A percentile compares a stretch with the other conserved stretches of the same genome.
Evolutionary conservation across 768 basidiomycete genomes (phyloP).

Genomic region (Boletus coccyginus): DNA sequence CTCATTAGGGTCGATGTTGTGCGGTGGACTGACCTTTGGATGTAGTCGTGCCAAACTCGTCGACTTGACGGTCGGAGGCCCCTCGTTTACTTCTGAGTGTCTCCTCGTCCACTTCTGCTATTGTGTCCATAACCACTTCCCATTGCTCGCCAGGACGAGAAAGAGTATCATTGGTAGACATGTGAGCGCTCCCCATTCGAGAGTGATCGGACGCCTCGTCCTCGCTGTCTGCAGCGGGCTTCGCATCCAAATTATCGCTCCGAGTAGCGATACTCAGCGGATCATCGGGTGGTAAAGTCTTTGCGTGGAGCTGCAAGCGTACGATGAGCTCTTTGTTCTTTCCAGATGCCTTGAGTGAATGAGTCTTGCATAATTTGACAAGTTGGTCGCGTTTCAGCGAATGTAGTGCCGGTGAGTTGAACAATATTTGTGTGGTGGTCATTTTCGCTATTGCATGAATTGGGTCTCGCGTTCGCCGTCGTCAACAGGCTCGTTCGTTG

Average conservation of each 20-base stretch:
- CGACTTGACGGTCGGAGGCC: slow-evolving; percentile 36
- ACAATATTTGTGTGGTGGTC: slow-evolving; percentile 75
- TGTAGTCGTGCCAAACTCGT: slow-evolving; percentile 73
- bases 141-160: slow-evolving; percentile 76
- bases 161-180: slow-evolving; percentile 19
- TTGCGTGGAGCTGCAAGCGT: slow-evolving; percentile 65
- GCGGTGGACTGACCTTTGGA: slow-evolving; percentile 53
- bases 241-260: slow-evolving; percentile 41
- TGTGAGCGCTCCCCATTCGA: slow-evolving; percentile 4
- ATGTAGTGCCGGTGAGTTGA: slow-evolving; percentile 81
- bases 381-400: slow-evolving; percentile 84
- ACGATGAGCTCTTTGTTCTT: slow-evolving; percentile 76
- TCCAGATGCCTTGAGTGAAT: slow-evolving; percentile 74
- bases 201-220: slow-evolving; percentile 29
- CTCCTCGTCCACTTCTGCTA: slow-evolving; percentile 61
- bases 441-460: slow-evolving; percentile 32
- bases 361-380: slow-evolving; percentile 80
- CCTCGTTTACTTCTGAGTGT: slow-evolving; percentile 41
- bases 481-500: slow-evolving; percentile 15
- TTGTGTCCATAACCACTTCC: slow-evolving; percentile 86
- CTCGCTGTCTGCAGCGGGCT: slow-evolving; percentile 30
- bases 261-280: slow-evolving; percentile 54
- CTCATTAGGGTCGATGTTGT: background rate
- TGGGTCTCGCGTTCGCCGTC: background rate
- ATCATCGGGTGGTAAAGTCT: slow-evolving; percentile 54